Conservation (phyloP, 2,329 filamentous ascomycete species). For the Aspergillus oerlinghausenensis region DNA sequence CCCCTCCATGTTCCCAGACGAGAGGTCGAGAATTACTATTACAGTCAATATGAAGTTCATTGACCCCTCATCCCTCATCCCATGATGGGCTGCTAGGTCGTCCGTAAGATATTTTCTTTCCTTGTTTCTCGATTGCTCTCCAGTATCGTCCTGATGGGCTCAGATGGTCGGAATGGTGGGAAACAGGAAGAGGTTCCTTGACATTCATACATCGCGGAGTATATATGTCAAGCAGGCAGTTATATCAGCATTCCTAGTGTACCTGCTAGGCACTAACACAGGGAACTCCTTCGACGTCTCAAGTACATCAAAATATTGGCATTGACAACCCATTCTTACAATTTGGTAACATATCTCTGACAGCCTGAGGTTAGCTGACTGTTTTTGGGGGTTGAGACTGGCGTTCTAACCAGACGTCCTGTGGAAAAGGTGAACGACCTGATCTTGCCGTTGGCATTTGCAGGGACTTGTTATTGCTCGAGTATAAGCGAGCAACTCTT, state of each 20-base stretch:
- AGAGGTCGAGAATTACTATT: constrained; percentile 22
- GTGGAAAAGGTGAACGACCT: no score
- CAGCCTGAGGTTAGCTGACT: neutral
- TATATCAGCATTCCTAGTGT: no score
- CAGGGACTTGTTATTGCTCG: neutral
- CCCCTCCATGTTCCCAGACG: constrained; percentile 35
- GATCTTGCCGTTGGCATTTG: neutral
- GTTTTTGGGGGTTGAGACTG: neutral
- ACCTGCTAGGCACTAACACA: neutral
- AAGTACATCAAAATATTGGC: neutral
- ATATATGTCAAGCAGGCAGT: neutral
- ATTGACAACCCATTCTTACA: neutral
- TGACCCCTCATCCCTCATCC: constrained; percentile 2
- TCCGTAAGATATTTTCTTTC: neutral
- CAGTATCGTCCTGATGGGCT: neutral
- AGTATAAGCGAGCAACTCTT: neutral
- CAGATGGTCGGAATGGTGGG: neutral
- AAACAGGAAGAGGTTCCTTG: no score
- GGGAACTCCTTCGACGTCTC: neutral
- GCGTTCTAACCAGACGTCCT: no score
- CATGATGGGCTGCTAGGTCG: neutral
- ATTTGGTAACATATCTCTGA: neutral
- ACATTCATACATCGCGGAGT: neutral
- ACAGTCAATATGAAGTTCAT: constrained; percentile 9
- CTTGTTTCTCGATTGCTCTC: neutral